Conservation (phyloP, 139 green algal genomes). For the Mesostigma viride region DNA sequence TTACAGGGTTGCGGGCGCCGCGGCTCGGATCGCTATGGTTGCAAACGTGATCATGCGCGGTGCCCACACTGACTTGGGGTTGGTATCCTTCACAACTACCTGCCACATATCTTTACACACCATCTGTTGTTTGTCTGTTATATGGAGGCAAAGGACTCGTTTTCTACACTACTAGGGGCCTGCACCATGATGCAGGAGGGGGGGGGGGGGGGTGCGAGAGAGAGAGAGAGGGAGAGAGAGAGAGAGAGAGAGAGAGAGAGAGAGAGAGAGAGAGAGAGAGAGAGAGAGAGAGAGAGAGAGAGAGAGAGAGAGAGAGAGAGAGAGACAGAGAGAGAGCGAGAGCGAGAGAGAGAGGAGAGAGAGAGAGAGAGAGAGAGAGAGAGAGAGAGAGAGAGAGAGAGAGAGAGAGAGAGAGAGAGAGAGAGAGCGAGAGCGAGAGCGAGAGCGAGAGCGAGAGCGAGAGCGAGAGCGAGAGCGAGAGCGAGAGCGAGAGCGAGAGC, state of each 20-base stretch:
- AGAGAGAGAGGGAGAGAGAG: conserved; percentile 2
- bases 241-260: conserved; percentile 5
- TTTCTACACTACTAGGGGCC: too few species aligned
- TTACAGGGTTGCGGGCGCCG: too few species aligned
- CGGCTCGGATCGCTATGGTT: too few species aligned
- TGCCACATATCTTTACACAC: too few species aligned
- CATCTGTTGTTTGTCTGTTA: too few species aligned
- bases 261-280: conserved; percentile 5
- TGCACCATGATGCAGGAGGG: too few species aligned
- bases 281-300: conserved; percentile 5
- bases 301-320: conserved; percentile 5
- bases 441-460: neutral
- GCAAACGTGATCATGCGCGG: too few species aligned
- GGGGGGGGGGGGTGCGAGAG: neutral
- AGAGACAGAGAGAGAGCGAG: conserved; percentile 1
- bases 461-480: neutral
- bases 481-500: neutral
- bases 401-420: conserved; percentile 5
- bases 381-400: conserved; percentile 5
- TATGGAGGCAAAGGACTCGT: too few species aligned
- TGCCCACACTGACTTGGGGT: too few species aligned
- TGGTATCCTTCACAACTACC: too few species aligned
- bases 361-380: conserved; percentile 5
- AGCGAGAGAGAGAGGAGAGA: conserved; percentile 3
- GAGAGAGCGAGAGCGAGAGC: neutral